Evolutionary conservation across 2,329 filamentous ascomycete species (phyloP), one percentile per base, ranked within the genome.

Genomic region (Arthroderma sp.): DNA sequence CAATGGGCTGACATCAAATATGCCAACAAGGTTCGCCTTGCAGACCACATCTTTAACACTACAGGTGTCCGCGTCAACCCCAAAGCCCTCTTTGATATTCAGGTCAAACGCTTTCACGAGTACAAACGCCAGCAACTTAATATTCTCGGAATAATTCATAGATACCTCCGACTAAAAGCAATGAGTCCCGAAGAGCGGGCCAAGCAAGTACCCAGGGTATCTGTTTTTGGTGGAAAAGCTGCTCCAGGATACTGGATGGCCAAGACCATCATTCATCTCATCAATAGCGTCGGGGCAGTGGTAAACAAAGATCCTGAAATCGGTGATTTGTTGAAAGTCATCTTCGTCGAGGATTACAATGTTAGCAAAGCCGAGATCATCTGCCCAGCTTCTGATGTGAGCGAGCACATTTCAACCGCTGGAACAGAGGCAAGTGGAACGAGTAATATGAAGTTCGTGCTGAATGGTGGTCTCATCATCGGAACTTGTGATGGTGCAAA

Each of bases 161-260:
- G 89, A 42, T 98, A 96, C 64, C 73, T 98, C 34, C 76, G 77
- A 9, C 82, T 98, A 62, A 98, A 96, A 70, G 74, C 77, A 32
- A 79, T 94, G 82, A 78, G 74, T 27, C 72, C 85, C 0, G 85
- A 87, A 56, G 83, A 94, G 61, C 78, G 81, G 53, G 89, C 93
- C 74, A 91, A 91, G 68, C 74, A 85, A 49, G 77, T 82, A 38
- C 86, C 88, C 10, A 82, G 89, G 42, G 91, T 96, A 6, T 91
- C 84, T 46, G 93, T 98, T 64, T 96, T 98, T 61, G 91, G 91
- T 60, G 91, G 91, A 56, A 98, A 98, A 69, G 91, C 91, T 28
- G 91, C 91, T 1, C 91, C 91, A 0, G 91, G 91, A 10, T 98
- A 98, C 72, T 98, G 91, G 91, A 98, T 96, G 91, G 91, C 91